Percentiles rank a stretch among this genome's conserved stretches.
phyloP scores from a whole-genome alignment of 2,329 filamentous ascomycete genomes.

The Xylaria polymorpha region DNA sequence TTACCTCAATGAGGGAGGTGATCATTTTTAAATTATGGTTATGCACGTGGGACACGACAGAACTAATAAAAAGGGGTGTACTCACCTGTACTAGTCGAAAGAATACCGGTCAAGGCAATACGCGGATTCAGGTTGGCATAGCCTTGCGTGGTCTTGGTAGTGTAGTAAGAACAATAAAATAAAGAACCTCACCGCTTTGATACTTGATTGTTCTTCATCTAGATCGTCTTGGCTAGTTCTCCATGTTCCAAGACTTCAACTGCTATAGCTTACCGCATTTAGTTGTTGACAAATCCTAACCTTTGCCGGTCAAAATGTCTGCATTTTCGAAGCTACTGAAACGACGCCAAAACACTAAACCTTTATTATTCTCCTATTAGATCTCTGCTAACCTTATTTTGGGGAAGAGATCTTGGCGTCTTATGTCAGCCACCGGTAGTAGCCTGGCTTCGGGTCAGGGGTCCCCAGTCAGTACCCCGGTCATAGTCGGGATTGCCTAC shows the following conservation, averaged over 20 bases:
- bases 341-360: conserved; percentile 11
- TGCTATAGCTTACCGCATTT: neutral
- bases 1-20: neutral
- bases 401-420: conserved; percentile 17
- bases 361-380: neutral
- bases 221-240: neutral
- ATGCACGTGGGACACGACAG: conserved; percentile 3
- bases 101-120: neutral
- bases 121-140: neutral
- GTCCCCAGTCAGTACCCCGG: conserved; percentile 3
- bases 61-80: neutral
- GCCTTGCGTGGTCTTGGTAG: conserved; percentile 2
- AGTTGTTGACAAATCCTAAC: conserved; percentile 16
- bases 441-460: conserved; percentile 16
- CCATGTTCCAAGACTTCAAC: neutral
- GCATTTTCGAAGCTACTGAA: conserved; percentile 7
- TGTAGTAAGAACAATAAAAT: neutral
- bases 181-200: neutral
- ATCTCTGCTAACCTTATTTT: conserved; percentile 13
- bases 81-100: neutral
- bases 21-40: conserved; percentile 11
- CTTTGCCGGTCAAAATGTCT: neutral
- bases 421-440: conserved; percentile 35
- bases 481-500: neutral
- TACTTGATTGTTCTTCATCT: neutral